Evolutionary conservation across 2,329 filamentous ascomycete genomes (phyloP), one percentile per base, ranked within the genome.

Genomic region (Xylaria sp.): DNA sequence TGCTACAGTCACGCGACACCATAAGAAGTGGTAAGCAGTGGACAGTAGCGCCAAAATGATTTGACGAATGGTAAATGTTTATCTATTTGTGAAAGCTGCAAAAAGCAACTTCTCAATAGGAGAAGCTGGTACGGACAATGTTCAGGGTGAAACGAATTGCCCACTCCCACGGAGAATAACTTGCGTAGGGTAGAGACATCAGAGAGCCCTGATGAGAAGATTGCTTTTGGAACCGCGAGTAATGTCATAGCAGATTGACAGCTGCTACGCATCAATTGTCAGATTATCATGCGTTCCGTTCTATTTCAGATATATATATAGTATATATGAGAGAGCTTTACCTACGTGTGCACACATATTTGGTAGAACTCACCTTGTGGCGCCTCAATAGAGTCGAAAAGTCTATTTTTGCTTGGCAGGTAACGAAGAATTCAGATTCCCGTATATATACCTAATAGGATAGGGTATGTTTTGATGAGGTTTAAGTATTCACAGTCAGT

Each of bases 91-190:
- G 33, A 58, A 17, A 60, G 23, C 28, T 48, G 48, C 13, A 20
- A 15, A 11, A n/a, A 28, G 26, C 31, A 53, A 33, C 17, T 20
- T 53, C 6, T 13, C 17, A 61, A 44, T 11, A 28, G 17, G 23
- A 15, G 9, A 28, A 63, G 46, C 23, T 5, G 28, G 63, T 46
- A 71, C 20, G 36, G 57, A 33, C 6, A 36, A 84, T 89, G 87
- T 90, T 75, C 83, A 84, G 86, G 84, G 87, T 85, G 84, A 88
- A 89, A 90, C 87, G 87, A 89, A 86, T 84, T 81, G 83, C 85
- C 61, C 85, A 80, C 79, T 81, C 83, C 83, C 84, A 88, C 66
- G 42, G 65, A 66, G 31, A 58, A 56, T 64, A 68, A 59, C 48
- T 38, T 59, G 36, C 64, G 48, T 71, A 72, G 69, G 76, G 76